Evolutionary conservation across 1,284 basidiomycete genomes (phyloP), one percentile per base, ranked within the genome.

Genomic region (Polyporus tsugae): DNA sequence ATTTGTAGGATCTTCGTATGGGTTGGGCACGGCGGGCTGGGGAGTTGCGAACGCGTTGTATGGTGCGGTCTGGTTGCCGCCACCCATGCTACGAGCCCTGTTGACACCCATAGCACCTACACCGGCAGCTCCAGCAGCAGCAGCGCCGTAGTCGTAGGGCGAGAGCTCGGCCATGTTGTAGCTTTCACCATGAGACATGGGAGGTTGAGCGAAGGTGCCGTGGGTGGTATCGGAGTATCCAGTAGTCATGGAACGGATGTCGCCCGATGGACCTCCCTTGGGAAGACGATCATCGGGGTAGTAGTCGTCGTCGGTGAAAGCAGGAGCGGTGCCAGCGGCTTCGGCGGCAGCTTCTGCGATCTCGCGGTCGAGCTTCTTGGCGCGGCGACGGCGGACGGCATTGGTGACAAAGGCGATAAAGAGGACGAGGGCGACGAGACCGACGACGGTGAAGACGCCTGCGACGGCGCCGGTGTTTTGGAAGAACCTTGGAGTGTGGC

Each of bases 391-490:
- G 41, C 91, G 87, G 71, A 92, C 71, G 68, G 79, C 79, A 66
- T 83, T 86, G 44, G 86, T 85, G 59, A 87, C 69, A 60, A 92
- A 71, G n/a, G 82, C 81, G 67, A 92, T 78, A 71, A 86, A 4
- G 73, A 91, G 67, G 6, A 80, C 86, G 41, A 88, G 72, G 19
- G 73, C 88, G 62, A 91, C 78, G 57, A 93, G 74, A 22, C 91
- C 90, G 46, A 90, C 91, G 62, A 88, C 90, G 41, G 87, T 81
- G 79, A 93, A 93, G 0, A 88, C 86, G 41, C 88, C 91, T 0
- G 88, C 90, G 9, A 93, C 89, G 0, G 90, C 91, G 36, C 86
- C 89, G 59, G 80, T 92, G 80, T 93, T 93, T 63, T 83, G 70
- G 76, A 92, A 90, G 81, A 93, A 93, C 58, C 91, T 92, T 35